Percentiles rank a stretch among this genome's conserved stretches.
Conservation (phyloP, 129 eudicot species). For the Centella asiatica region DNA sequence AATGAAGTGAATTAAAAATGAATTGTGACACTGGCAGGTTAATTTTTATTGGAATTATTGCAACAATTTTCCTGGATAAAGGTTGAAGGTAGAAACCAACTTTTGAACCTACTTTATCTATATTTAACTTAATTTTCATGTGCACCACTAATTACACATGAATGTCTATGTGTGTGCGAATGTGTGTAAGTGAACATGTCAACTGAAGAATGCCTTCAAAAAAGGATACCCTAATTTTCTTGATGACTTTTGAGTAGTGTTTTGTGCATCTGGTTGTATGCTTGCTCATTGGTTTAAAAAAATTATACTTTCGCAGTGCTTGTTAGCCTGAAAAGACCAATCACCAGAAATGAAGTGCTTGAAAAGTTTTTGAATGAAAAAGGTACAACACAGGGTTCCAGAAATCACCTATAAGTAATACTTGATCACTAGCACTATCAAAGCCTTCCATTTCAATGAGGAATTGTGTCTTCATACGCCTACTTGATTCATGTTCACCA, state of each 20-base stretch:
- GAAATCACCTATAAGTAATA: conserved; percentile 73
- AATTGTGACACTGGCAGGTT: no score
- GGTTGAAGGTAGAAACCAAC: neutral
- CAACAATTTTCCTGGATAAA: no score
- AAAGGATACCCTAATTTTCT: neutral
- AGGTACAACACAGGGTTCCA: neutral
- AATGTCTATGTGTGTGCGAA: no score
- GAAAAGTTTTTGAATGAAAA: neutral
- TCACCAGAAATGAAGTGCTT: neutral
- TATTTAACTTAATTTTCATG: no score
- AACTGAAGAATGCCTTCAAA: neutral
- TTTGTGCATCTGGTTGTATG: neutral
- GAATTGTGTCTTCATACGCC: conserved; percentile 94
- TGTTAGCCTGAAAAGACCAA: neutral
- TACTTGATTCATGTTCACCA: conserved; percentile 95
- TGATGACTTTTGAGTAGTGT: no score
- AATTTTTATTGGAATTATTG: no score
- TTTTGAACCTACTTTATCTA: conserved; percentile 8
- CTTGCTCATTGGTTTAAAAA: neutral
- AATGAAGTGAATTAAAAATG: neutral
- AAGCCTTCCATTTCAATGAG: conserved; percentile 99
- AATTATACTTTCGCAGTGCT: neutral
- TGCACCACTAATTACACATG: no score
- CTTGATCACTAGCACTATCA: conserved; percentile 74
- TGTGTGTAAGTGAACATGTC: no score